Conservation (phyloP, 176 grass and related monocot species). For the Ampelocalamus luodianensis region DNA sequence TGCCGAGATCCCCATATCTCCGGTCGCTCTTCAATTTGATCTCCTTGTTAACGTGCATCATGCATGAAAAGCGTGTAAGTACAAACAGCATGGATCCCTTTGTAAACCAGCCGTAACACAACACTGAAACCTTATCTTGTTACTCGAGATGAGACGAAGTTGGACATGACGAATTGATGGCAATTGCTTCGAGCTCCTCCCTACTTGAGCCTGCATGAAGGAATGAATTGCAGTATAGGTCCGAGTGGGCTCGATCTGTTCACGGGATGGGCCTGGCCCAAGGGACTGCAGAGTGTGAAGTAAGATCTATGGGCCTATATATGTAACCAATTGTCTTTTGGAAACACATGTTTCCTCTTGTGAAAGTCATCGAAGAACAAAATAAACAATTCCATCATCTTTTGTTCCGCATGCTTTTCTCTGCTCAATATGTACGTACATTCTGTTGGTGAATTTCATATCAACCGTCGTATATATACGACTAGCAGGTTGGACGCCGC, state of each 20-base stretch:
- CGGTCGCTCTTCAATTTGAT: no score
- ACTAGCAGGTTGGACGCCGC: no score
- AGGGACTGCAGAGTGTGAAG: background rate
- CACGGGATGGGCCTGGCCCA: background rate
- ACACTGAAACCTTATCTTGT: no score
- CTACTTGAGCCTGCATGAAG: no score
- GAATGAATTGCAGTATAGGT: no score
- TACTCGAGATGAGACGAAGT: no score
- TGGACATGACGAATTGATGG: no score
- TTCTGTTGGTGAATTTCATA: background rate
- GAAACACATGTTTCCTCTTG: background rate
- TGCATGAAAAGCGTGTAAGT: background rate
- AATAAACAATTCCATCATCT: background rate
- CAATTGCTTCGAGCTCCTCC: no score
- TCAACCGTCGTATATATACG: background rate
- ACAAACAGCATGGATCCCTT: no score
- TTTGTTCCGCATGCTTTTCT: background rate
- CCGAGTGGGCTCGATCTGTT: background rate
- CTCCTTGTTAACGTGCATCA: background rate
- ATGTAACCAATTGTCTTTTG: no score
- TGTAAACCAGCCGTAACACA: no score
- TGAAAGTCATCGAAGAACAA: background rate
- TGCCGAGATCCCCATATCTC: no score
- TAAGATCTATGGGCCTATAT: background rate
- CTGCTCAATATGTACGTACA: background rate